phyloP scores from a whole-genome alignment of 208 protist genomes.

The Acanthamoeba sp. region DNA sequence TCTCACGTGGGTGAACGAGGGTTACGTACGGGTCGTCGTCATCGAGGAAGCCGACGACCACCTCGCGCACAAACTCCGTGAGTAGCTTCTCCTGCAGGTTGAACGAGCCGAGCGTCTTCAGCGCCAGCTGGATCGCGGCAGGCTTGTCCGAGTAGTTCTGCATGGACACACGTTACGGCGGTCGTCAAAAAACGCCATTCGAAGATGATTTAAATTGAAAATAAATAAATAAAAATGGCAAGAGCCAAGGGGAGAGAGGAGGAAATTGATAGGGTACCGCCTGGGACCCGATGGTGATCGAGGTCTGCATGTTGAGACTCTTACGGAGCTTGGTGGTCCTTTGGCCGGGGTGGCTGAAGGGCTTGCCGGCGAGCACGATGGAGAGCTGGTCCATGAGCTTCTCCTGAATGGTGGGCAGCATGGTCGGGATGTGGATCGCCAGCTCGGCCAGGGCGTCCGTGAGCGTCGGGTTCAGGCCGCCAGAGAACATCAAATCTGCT shows the following conservation, averaged over 20 bases:
- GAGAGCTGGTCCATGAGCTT: constrained; percentile 71
- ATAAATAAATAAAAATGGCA: too few relatives aligned
- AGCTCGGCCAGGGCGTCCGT: constrained; percentile 82
- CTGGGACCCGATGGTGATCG: background rate
- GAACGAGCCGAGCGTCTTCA: constrained; percentile 90
- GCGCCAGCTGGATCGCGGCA: constrained; percentile 79
- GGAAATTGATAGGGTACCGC: background rate
- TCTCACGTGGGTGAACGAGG: background rate
- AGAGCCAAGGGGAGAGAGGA: too few relatives aligned
- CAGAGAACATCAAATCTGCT: constrained; percentile 81
- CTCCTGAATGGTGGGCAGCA: constrained; percentile 85
- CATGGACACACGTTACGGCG: too few relatives aligned
- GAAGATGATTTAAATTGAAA: too few relatives aligned
- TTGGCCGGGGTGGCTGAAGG: constrained; percentile 49
- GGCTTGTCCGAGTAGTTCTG: constrained; percentile 21
- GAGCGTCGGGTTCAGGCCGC: constrained; percentile 76
- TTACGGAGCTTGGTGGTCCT: constrained; percentile 36
- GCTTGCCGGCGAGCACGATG: constrained; percentile 54
- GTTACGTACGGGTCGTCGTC: constrained; percentile 78
- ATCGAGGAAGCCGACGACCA: constrained; percentile 87
- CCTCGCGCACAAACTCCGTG: constrained; percentile 85
- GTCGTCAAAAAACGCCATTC: too few relatives aligned
- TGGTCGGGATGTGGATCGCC: constrained; percentile 80
- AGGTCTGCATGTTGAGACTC: background rate
- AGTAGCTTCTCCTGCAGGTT: constrained; percentile 89